Evolutionary conservation across 164 flowering plant species (phyloP), one percentile per base, ranked within the genome.

Genomic region (Macadamia integrifolia): DNA sequence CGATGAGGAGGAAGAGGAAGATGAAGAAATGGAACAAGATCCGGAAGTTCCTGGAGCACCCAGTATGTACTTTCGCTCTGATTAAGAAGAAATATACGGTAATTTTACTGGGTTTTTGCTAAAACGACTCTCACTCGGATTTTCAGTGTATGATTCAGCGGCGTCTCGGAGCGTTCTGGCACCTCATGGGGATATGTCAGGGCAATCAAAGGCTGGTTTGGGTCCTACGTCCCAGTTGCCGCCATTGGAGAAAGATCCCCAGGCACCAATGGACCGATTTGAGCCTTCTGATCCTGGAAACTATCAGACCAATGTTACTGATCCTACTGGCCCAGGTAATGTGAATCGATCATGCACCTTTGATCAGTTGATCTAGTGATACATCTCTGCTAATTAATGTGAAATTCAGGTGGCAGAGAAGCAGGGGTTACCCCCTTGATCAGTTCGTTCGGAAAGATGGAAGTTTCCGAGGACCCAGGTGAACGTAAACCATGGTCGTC

Each of bases 371-470:
- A 23, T 35, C 40, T 35, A 35, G 5, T 35, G 40, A 35, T 35
- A 23, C 23, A 35, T 35, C 40, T 35, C 40, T 35, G 40, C 40
- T 35, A 35, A 35, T 35, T 35, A 63, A 12, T 50, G 44, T 4
- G 56, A 1, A 1, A 9, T 15, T 35, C 80, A 84, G 89, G 85
- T 49, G 84, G 71, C 0, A 71, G 81, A 59, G 89, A 79, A 65
- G 78, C 65, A 1, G 84, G 74, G n/a, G 60, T 80, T 6, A 40
- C 63, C 1, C 80, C 85, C 0, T 40, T 86, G 30, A 55, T 78
- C 14, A 52, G 61, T 0, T 76, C 83, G 0, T 66, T 91, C 0
- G 84, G 58, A 11, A 82, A 72, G 23, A 72, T 87, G 84, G 69
- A 64, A 5, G 57, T 85, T 49, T 1, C 23, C 1, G 80, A 80